Evolutionary conservation across 2,329 filamentous ascomycete genomes (phyloP), one percentile per base, ranked within the genome.

Genomic region (Colletotrichum sp.): DNA sequence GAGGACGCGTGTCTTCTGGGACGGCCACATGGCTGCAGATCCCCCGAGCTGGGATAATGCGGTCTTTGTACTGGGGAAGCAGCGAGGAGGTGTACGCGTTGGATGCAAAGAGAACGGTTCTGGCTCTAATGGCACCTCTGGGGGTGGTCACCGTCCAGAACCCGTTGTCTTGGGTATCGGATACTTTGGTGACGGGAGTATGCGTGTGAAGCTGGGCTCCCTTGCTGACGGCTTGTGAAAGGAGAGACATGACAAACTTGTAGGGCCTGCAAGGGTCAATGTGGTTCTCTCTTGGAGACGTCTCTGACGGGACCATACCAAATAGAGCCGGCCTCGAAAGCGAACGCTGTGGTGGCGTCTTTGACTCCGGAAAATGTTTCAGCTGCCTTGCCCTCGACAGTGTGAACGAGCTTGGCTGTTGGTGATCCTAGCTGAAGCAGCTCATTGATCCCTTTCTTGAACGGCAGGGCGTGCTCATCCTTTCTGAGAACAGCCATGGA

Each of bases 81-180:
- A 95, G 81, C 15, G 89, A 87, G 2, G 91, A 89, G 0, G 92
- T 93, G 81, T 94, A 94, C 15, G 86, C 93, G 78, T 95, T 95
- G 2, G 92, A 94, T 18, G 93, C 92, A 59, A 93, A 87, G 21
- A 94, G 84, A 16, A 94, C 85, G 39, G 88, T 88, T 30, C 84
- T 86, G 2, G 93, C 86, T 12, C 79, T 81, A 68, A 93, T 88
- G 0, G 76, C 80, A 13, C 93, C 93, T 24, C 92, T 87, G 1
- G 85, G 80, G 5, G 92, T 94, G 12, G 85, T 80, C 2, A 80
- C 24, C 12, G 57, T 78, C 69, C 80, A 80, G 9, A 67, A 74
- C 0, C 80, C 78, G 7, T 77, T 63, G 0, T 79, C 78, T 10
- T 32, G 72, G 18, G 67, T n/a, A 4, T 69, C 21, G 1, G 79